Base-by-base conservation (phyloP, 1,284 basidiomycete genomes). In the Ustilago lituana region DNA sequence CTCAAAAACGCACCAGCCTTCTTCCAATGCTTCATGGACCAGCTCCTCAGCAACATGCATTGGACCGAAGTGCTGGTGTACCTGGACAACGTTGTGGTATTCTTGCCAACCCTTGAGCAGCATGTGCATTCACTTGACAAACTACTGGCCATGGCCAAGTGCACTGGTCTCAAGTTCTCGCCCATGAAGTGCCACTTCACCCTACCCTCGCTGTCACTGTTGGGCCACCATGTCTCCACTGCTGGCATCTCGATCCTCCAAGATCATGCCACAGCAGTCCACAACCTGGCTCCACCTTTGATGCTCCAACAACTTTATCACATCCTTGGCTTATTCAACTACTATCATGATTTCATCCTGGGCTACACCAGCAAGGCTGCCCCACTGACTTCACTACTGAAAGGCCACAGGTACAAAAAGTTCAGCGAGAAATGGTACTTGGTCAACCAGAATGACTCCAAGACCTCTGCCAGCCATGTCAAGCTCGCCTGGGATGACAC, bases 301-400 rank as follows among this genome's bases (percentile, higher is more conserved):
- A 54, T 32, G 10, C 20, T 44, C 11, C 41, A 38, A 35, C 8
- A 54, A 10, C 24, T 54, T 19, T 44, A 54, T 41, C 40, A 45
- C 20, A n/a, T 33, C 12, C 20, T 54, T 2, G 51, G 51, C 17
- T 33, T 54, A 4, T 54, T 54, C 40, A 41, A 41, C n/a, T 54
- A 38, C 33, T 45, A 54, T 15, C 24, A 41, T 22, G 20, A 39
- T 23, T 54, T 54, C 40, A 44, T 54, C 11, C 51, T 33, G 2
- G 24, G 41, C 20, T 44, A 44, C 31, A 41, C 40, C 22, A n/a
- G 7, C 24, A 22, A 8, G 23, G 51, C n/a, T n/a, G n/a, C n/a
- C n/a, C n/a, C n/a, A n/a, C n/a, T n/a, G n/a, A n/a, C n/a, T n/a
- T n/a, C n/a, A n/a, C n/a, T n/a, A n/a, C n/a, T n/a, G n/a, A n/a